Evolutionary conservation across 495 filamentous ascomycete species (phyloP), one percentile per base, ranked within the genome.

Genomic region (Friedmanniomyces simplex): DNA sequence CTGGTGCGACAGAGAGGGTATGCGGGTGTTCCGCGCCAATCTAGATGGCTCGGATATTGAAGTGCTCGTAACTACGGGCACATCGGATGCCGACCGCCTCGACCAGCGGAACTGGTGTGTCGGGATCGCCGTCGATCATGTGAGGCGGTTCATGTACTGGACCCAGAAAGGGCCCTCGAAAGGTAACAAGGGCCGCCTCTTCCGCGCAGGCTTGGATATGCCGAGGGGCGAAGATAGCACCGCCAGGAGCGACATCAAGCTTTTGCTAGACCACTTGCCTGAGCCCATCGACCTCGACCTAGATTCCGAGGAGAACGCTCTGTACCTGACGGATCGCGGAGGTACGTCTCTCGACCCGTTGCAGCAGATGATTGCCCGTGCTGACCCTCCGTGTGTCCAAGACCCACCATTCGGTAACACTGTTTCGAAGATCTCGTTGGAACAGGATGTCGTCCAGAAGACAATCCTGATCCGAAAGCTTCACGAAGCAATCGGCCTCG

Each of bases 281-380:
- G 78, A 83, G 54, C 77, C 77, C 0, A 78, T 83, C 65, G 76
- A 82, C 64, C 62, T 82, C 13, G 73, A 76, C 42, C 55, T 81
- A 10, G 76, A 81, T 57, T 63, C 60, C 25, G 63, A 66, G 2
- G 55, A 56, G 2, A 54, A 69, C 20, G 66, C 55, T 16, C 62
- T 81, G 21, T 81, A 79, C 58, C 81, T 77, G 80, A 79, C 78
- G 0, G 78, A 80, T 59, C 72, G 78, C 0, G 79, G 79, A 37
- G 34, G 34, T 37, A 37, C 8, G 16, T 37, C 16, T 16, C 8
- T 8, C 34, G 34, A 16, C 16, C 34, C 16, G n/a, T n/a, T n/a
- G n/a, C n/a, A n/a, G n/a, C n/a, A n/a, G n/a, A n/a, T n/a, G n/a
- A n/a, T n/a, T n/a, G n/a, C n/a, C n/a, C n/a, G n/a, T n/a, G n/a